These are phyloP conservation scores for Tricharina praecox DNA, from an alignment of 495 filamentous ascomycete genomes.

Conservation along the genomic window DNA sequence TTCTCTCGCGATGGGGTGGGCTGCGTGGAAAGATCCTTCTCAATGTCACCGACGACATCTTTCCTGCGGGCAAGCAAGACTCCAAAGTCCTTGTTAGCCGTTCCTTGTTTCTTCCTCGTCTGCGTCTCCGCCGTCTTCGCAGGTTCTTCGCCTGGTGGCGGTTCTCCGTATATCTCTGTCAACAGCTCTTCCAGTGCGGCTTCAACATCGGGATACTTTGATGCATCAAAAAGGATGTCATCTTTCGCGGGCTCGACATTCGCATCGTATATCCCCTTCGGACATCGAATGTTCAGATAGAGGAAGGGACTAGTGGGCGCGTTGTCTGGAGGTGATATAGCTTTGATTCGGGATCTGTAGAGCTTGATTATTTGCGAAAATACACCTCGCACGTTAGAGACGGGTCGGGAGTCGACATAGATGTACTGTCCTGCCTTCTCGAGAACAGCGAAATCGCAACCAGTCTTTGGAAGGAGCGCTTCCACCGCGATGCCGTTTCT, in stretches of 20 bases:
- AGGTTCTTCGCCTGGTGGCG: constrained; percentile 5
- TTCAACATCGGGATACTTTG: constrained; percentile 32
- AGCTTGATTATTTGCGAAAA: constrained; percentile 40
- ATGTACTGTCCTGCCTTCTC: constrained; percentile 41
- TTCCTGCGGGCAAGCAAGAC: constrained; percentile 25
- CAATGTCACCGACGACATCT: constrained; percentile 1
- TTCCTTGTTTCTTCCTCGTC: neutral
- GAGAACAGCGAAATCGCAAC: constrained; percentile 36
- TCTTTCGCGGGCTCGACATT: constrained; percentile 89
- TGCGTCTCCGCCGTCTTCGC: constrained; percentile 4
- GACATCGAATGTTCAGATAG: constrained; percentile 54
- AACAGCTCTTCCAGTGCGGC: constrained; percentile 40
- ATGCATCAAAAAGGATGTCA: constrained; percentile 61
- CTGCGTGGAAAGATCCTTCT: neutral
- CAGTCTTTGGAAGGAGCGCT: constrained; percentile 41
- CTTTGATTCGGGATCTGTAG: constrained; percentile 43
- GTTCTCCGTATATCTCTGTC: constrained; percentile 36
- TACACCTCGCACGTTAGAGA: constrained; percentile 43
- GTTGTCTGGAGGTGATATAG: constrained; percentile 19
- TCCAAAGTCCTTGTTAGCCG: constrained; percentile 23
- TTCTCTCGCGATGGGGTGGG: neutral
- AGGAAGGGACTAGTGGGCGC: constrained; percentile 50
- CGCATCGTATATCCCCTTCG: constrained; percentile 55
- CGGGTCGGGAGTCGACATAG: constrained; percentile 61
- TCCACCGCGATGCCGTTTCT: constrained; percentile 29